Conservation (phyloP, 116 monocot species). For the Zostera marina region DNA sequence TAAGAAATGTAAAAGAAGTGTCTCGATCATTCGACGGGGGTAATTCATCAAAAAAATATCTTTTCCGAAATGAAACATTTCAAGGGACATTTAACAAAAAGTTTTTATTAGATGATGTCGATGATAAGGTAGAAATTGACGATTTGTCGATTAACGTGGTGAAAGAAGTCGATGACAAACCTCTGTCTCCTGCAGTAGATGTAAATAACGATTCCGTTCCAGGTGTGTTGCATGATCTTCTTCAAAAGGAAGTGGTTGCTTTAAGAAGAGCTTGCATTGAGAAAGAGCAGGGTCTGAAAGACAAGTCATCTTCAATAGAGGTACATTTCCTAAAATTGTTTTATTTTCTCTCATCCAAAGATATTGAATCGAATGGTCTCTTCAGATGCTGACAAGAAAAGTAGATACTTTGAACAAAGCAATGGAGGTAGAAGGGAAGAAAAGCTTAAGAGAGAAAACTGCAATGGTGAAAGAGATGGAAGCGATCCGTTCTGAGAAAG, state of each 20-base stretch:
- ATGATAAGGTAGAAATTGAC: slow-evolving; percentile 9
- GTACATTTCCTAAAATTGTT: slow-evolving; percentile 11
- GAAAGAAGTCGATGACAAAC: slow-evolving; percentile 8
- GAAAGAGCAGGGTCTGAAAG: slow-evolving; percentile 62
- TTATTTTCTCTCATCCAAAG: background rate
- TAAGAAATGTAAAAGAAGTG: slow-evolving; percentile 49
- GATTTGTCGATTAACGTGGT: slow-evolving; percentile 5
- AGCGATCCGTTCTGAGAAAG: slow-evolving; percentile 39
- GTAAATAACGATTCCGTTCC: slow-evolving; percentile 39
- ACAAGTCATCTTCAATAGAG: slow-evolving; percentile 71
- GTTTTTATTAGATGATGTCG: slow-evolving; percentile 12
- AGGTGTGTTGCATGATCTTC: slow-evolving; percentile 56
- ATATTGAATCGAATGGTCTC: background rate
- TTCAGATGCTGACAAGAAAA: slow-evolving; percentile 67
- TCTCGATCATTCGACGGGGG: slow-evolving; percentile 78
- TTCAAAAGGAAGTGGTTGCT: slow-evolving; percentile 72
- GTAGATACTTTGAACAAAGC: slow-evolving; percentile 64
- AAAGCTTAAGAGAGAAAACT: slow-evolving; percentile 52
- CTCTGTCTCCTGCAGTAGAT: slow-evolving; percentile 1
- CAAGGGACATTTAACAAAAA: slow-evolving; percentile 17
- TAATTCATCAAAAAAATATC: slow-evolving; percentile 17
- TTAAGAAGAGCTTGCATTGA: slow-evolving; percentile 70
- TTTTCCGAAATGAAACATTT: slow-evolving; percentile 21
- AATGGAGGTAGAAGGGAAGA: slow-evolving; percentile 79
- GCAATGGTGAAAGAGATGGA: slow-evolving; percentile 55